Conservation (phyloP, 345 rosid species). For the Eucalyptus polybractea region DNA sequence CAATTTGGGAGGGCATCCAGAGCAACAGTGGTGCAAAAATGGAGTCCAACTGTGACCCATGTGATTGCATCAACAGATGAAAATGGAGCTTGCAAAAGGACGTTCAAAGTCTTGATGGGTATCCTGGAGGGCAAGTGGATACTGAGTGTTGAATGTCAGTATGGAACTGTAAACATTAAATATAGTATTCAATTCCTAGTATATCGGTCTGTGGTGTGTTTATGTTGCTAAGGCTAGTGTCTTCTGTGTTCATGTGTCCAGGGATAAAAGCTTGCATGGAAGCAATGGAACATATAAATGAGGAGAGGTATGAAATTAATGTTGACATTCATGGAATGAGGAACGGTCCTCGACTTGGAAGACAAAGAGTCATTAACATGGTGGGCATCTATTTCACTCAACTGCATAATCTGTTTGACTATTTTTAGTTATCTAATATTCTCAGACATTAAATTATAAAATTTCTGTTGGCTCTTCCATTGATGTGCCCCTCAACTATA, state of each 20-base stretch:
- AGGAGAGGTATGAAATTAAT: conserved; percentile 57
- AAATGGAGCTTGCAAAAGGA: conserved; percentile 83
- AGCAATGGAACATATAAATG: conserved; percentile 33
- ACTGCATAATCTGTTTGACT: neutral
- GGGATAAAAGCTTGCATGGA: conserved; percentile 73
- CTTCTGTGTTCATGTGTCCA: conserved; percentile 2
- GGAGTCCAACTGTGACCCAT: conserved; percentile 68
- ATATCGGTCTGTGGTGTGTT: neutral
- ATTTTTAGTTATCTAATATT: neutral
- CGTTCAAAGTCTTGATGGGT: conserved; percentile 70
- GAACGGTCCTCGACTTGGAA: conserved; percentile 66
- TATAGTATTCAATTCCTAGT: neutral
- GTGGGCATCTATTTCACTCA: conserved; percentile 7
- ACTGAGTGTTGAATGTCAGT: conserved; percentile 68
- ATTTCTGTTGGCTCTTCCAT: neutral
- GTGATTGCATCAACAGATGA: conserved; percentile 71
- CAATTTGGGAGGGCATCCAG: conserved; percentile 46
- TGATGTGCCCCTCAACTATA: neutral
- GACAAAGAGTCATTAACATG: conserved; percentile 57
- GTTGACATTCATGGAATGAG: conserved; percentile 65
- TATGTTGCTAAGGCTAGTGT: neutral
- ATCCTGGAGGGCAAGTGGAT: conserved; percentile 95
- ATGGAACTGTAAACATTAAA: neutral
- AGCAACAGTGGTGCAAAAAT: conserved; percentile 38
- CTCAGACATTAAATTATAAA: neutral